Base-by-base conservation (phyloP, 768 basidiomycete species). In the Naematelia encephala region DNA sequence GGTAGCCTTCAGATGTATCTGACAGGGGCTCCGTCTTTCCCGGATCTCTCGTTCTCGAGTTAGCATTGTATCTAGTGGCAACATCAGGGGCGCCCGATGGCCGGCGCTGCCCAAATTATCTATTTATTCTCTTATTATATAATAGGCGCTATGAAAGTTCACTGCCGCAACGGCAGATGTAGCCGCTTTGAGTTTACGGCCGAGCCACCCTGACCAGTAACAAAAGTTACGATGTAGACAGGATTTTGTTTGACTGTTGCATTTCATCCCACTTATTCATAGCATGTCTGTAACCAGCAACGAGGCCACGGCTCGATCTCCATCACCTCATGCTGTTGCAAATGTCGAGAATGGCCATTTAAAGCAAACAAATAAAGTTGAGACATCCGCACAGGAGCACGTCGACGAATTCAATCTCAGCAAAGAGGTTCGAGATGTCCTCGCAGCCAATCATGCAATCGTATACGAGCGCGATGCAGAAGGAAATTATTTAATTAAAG, bases 401-500 rank as follows among this genome's bases (percentile, higher is more conserved):
- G 16, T 16, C 16, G 16, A 16, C 34, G 34, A 8, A 16, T 8
- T 16, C 34, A 39, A 16, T 16, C 34, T 39, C 34, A 39, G 34
- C 16, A 39, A 39, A 39, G 34, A 50, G 48, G 48, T 50, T 23
- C 25, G 48, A 25, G 52, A 51, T 13, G 44, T 46, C 16, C 34
- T 68, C 16, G 54, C 26, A 3, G 58, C 60, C 16, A 29, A 60
- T 28, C 47, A 59, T n/a, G 58, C 60, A 5, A 59, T 55, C 39
- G 52, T 68, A 14, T 60, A 49, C 25, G 57, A 58, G 19, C 55
- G 45, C 27, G 64, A 69, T 54, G 62, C 59, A 22, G 10, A 59
- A 8, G 68, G 64, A 3, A 66, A 62, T 26, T 56, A 60, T 23
- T 43, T 69, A 22, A 57, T 69, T 16, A 50, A 51, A 25, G 60